Conservation (phyloP, 768 basidiomycete genomes). For the Kwoniella sp. region DNA sequence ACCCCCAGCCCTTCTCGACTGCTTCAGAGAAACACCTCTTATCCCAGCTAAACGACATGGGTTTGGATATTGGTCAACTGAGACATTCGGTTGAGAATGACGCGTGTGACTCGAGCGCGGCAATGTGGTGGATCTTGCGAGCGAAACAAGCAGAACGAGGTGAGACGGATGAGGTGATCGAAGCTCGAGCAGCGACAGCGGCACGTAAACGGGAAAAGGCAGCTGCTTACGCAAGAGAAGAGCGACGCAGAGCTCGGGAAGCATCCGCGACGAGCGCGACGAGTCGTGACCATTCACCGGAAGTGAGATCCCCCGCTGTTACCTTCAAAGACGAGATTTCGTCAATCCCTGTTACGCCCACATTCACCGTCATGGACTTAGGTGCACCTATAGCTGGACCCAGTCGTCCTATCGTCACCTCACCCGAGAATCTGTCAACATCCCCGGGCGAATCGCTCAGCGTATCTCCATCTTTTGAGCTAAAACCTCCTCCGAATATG, state of each 20-base stretch:
- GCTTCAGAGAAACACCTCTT: slow-evolving; percentile 77
- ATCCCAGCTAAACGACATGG: slow-evolving; percentile 70
- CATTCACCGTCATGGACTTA: slow-evolving; percentile 28
- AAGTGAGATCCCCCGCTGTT: slow-evolving; percentile 8
- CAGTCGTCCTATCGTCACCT: slow-evolving; percentile 1
- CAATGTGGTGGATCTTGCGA: slow-evolving; percentile 91
- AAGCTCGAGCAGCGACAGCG: slow-evolving; percentile 34
- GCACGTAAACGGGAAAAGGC: slow-evolving; percentile 34
- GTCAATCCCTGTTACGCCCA: slow-evolving; percentile 19
- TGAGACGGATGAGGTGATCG: slow-evolving; percentile 59
- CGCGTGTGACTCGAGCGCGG: slow-evolving; percentile 88
- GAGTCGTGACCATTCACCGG: slow-evolving; percentile 2
- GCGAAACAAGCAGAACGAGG: slow-evolving; percentile 68
- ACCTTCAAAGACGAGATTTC: slow-evolving; percentile 26
- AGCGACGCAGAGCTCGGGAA: slow-evolving; percentile 31
- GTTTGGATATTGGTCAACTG: slow-evolving; percentile 91
- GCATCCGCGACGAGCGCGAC: slow-evolving; percentile 4
- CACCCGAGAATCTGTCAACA: slow-evolving; percentile 5
- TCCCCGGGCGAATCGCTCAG: background rate
- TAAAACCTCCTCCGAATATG: slow-evolving; percentile 7
- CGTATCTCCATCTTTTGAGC: slow-evolving; percentile 4
- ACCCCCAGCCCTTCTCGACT: slow-evolving; percentile 82
- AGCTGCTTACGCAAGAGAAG: slow-evolving; percentile 36
- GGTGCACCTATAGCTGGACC: slow-evolving; percentile 22
- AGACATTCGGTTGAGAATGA: slow-evolving; percentile 88